Evolutionary conservation across 106 monocot species (phyloP), one percentile per base, ranked within the genome.

Genomic region (Agapanthus africanus): DNA sequence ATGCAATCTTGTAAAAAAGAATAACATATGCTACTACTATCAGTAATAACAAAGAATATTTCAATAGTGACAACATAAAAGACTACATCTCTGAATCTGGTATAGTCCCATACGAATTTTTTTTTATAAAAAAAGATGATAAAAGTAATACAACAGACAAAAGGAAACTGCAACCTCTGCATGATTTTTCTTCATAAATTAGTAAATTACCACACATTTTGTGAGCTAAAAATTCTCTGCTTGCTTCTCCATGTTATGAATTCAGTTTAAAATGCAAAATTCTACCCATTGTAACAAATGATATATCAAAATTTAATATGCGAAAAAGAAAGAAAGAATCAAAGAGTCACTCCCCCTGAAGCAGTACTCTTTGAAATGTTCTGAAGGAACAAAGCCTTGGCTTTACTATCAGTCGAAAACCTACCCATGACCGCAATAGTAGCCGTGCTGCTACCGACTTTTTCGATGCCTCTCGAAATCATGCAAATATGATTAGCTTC

Each of bases 401-500:
- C 88, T 8, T 34, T 47, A 1, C 68, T 34, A 34, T 93, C 87
- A 9, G 72, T 77, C 4, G 84, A 76, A 77, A 99, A 99, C n/a
- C 66, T 82, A 23, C 99, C 99, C 77, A 90, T 67, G 27, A 79
- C 78, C 19, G 93, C 86, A 28, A 90, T 84, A 11, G 99, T 99
- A 4, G 90, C 99, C 0, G 93, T 99, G 76, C 77, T 99, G 44
- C 93, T 93, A 9, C 93, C 84, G 7, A 81, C 69, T 71, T 99
- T 99, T 73, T 99, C 93, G 32, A 99, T 83, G 23, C 99, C 99
- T 73, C 99, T 73, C 2, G 99, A 90, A 28, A 90, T 68, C 99
- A 99, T 99, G 59, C 99, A 99, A 0, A 87, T 78, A 52, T 99
- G 99, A 54, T 79, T 85, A 36, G 99, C 99, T 73, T 99, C 99